These are phyloP conservation scores for Acacia confusa DNA, from an alignment of 306 rosid species.

Conservation along the genomic window DNA sequence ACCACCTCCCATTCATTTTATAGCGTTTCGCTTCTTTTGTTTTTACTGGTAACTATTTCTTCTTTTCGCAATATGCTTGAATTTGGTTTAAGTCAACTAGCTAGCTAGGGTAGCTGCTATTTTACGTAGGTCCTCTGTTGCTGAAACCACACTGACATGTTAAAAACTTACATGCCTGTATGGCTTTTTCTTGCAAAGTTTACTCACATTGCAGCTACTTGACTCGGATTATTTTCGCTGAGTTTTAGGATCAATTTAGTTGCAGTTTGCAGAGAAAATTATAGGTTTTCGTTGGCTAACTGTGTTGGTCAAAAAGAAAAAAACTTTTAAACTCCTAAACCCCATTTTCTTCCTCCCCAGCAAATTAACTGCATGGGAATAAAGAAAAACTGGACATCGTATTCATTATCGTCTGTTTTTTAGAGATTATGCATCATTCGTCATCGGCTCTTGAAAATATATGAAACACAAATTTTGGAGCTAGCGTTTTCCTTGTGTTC, in stretches of 20 bases:
- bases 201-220: background rate
- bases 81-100: slow-evolving; percentile 23
- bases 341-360: background rate
- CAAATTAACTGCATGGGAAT: background rate
- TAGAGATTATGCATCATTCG: background rate
- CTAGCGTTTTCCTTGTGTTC: background rate
- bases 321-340: background rate
- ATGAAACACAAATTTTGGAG: background rate
- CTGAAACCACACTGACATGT: slow-evolving; percentile 13
- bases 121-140: background rate
- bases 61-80: background rate
- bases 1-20: background rate
- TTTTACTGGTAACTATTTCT: slow-evolving; percentile 14
- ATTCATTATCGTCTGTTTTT: background rate
- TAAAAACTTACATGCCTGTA: background rate
- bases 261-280: background rate
- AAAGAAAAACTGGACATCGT: background rate
- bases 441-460: background rate
- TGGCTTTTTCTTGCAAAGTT: background rate
- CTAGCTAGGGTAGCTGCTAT: background rate
- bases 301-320: background rate
- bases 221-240: background rate
- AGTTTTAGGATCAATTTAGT: background rate
- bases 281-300: background rate
- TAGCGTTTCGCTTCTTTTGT: slow-evolving; percentile 5